Evolutionary conservation across 1,284 basidiomycete genomes (phyloP).

Genomic region (Moesziomyces sp.): DNA sequence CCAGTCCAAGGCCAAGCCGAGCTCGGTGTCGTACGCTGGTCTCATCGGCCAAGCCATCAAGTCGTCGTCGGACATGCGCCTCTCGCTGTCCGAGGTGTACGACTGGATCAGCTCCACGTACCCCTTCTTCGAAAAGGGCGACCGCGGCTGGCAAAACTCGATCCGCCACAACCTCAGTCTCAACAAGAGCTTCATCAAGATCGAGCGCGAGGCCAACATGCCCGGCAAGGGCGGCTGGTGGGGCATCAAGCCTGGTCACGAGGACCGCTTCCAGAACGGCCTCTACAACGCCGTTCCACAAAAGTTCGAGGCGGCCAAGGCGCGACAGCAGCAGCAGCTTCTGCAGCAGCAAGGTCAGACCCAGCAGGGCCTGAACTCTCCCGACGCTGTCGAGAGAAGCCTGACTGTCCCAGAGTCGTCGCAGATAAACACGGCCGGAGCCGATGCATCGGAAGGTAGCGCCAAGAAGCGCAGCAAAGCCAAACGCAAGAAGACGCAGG

Average conservation of each 20-base stretch:
- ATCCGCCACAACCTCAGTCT: slow-evolving; percentile 90
- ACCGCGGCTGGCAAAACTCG: slow-evolving; percentile 94
- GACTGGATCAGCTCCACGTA: slow-evolving; percentile 93
- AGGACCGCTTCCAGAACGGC: slow-evolving; percentile 63
- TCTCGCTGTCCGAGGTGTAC: slow-evolving; percentile 95
- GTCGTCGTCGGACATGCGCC: slow-evolving; percentile 81
- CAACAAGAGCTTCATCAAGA: slow-evolving; percentile 81
- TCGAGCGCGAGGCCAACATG: slow-evolving; percentile 63
- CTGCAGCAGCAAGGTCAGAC: slow-evolving; percentile 26
- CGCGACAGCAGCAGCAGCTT: slow-evolving; percentile 25
- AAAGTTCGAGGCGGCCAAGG: slow-evolving; percentile 50
- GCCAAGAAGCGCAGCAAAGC: slow-evolving; percentile 43
- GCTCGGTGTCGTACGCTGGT: slow-evolving; percentile 81
- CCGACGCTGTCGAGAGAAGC: slow-evolving; percentile 23
- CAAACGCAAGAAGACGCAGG: slow-evolving; percentile 44
- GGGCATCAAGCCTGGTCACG: slow-evolving; percentile 68
- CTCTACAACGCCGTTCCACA: slow-evolving; percentile 51
- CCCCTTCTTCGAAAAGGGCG: slow-evolving; percentile 89
- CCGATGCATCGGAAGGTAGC: slow-evolving; percentile 13
- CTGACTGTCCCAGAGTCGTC: slow-evolving; percentile 8
- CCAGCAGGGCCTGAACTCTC: slow-evolving; percentile 19
- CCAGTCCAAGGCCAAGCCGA: slow-evolving; percentile 57
- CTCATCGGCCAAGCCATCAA: slow-evolving; percentile 94
- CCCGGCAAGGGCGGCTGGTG: slow-evolving; percentile 70
- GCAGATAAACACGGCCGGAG: background rate